phyloP scores from a whole-genome alignment of 495 filamentous ascomycete species.

The Penicillium riverlandense region DNA sequence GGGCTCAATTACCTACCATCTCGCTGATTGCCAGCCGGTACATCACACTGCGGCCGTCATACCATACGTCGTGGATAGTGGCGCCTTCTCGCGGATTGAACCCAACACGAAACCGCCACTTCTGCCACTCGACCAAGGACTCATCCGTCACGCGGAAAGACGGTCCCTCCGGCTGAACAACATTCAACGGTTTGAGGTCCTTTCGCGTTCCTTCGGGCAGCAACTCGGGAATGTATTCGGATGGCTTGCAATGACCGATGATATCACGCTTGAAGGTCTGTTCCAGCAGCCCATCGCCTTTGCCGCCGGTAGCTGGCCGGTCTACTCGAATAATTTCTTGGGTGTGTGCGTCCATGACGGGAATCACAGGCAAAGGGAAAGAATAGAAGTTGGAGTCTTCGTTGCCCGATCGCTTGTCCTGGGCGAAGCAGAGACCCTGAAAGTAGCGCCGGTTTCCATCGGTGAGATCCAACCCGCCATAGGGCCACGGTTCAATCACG shows the following conservation, averaged over 20 bases:
- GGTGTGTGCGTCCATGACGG: constrained; percentile 64
- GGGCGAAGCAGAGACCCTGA: constrained; percentile 45
- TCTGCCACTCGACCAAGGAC: constrained; percentile 73
- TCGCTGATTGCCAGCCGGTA: constrained; percentile 88
- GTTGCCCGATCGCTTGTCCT: constrained; percentile 31
- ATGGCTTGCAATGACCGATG: constrained; percentile 36
- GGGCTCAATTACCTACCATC: constrained; percentile 53
- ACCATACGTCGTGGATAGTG: constrained; percentile 77
- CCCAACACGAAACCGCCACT: constrained; percentile 89
- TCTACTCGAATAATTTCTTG: constrained; percentile 55
- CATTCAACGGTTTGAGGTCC: constrained; percentile 83
- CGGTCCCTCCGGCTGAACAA: constrained; percentile 90
- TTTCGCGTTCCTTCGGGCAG: constrained; percentile 42
- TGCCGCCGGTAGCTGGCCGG: constrained; percentile 40
- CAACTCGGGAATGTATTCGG: constrained; percentile 64
- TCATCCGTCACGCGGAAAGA: constrained; percentile 76
- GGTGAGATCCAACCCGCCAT: constrained; percentile 51
- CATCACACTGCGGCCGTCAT: constrained; percentile 73
- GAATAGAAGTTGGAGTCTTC: constrained; percentile 67
- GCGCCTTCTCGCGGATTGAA: constrained; percentile 88
- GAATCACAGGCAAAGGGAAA: constrained; percentile 69
- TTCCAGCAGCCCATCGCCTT: constrained; percentile 30
- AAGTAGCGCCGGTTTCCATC: constrained; percentile 50
- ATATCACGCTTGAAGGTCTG: constrained; percentile 43
- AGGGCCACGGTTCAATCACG: constrained; percentile 66